Evolutionary conservation across 371 early-diverging fungal genomes (phyloP), one percentile per base, ranked within the genome.

Genomic region (Funneliformis caledonium): DNA sequence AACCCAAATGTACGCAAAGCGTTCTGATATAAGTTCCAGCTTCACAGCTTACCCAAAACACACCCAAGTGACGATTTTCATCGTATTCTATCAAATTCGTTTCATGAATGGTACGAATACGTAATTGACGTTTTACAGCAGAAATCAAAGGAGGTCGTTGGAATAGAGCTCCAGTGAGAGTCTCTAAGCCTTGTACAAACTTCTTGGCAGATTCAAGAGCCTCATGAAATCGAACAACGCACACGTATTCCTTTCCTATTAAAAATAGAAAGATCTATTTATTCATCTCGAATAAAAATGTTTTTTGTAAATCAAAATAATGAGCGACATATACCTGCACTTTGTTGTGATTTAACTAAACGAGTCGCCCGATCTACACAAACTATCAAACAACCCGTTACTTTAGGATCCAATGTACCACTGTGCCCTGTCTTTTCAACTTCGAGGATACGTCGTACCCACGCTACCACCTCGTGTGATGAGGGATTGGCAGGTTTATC

Each of bases 1-100:
- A 90, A 83, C 99, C 99, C 85, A 99, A 88, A 87, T 99, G 99
- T 45, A 97, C 98, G 88, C 99, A 99, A 67, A 99, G 90, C 12
- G 99, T 99, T 90, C 99, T 95, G 87, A 99, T 98, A 88, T 99
- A 99, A 22, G 99, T 99, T 82, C 99, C 99, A 78, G 99, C 99
- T 91, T 99, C 99, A 88, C 99, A 99, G 81, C 92, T 92, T 43
- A 97, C 99, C 95, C 97, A 97, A 90, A 99, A 99, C 52, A 99
- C 96, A 80, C 94, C 98, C 84, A 98, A 87, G 82, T 97, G 95
- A 72, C 97, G 93, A 81, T 97, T 96, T 83, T 97, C 96, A 88
- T 97, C 96, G 82, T 97, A 98, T 88, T 99, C 99, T 56, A 98
- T 81, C 82, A 99, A 89, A 88, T 98, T 97, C 81, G 94, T 93